Base-by-base conservation (phyloP, 2,329 filamentous ascomycete genomes). In the Penicillium sp. region DNA sequence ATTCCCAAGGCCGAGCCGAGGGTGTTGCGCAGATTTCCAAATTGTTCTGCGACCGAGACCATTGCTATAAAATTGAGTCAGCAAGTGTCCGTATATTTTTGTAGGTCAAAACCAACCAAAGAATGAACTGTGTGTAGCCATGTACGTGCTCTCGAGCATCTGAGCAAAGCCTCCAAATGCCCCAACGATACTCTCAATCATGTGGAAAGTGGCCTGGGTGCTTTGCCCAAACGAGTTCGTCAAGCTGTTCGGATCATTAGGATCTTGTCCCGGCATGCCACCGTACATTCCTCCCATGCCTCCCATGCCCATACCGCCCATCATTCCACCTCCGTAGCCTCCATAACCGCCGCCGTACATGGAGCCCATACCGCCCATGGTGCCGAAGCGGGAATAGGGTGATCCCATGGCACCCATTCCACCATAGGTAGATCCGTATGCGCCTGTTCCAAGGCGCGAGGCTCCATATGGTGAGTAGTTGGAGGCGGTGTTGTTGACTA, bases 141-240 rank as follows among this genome's bases (percentile, higher is more conserved):
- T 99, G 69, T 97, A 99, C 11, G 94, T 97, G 79, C 94, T 97
- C 77, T 99, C 94, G 28, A 99, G 82, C 94, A 99, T 99, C 79
- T 99, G 94, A 12, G 95, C 91, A 71, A 99, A 97, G 0, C 95
- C 94, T 19, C 92, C 92, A 79, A 99, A 99, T 2, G 94, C 92
- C 25, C 91, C 90, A 14, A 99, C 94, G 55, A 99, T 89, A 65
- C 92, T 94, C 78, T 99, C 94, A 49, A 99, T 91, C 82, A 99
- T 91, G 80, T 97, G 94, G 71, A 99, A 99, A 0, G 94, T 99
- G 11, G 93, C 90, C 67, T 94, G 90, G 0, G 95, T 99, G 78
- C 89, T 94, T 74, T 96, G 92, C 71, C 87, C 90, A 80, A 97
- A 97, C 50, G 90, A 88, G 71, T 95, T 90, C n/a, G 93, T 97